Base-by-base conservation (phyloP, 495 filamentous ascomycete species). In the Aspergillus asperescens region DNA sequence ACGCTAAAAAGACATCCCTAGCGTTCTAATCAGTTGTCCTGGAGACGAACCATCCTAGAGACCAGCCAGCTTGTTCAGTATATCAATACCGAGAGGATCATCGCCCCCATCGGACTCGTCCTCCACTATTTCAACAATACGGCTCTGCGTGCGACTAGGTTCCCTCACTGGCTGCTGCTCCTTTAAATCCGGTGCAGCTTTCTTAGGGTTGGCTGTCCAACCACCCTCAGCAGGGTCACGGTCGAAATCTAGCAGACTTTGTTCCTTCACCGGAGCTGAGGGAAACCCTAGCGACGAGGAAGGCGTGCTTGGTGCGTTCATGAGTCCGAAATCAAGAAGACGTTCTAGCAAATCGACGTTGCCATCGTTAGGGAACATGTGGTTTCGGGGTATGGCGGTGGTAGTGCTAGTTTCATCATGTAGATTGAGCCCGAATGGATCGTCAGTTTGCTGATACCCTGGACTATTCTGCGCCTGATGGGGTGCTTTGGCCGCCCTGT, bases 51-150 rank as follows among this genome's bases (percentile, higher is more conserved):
- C 23, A 4, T 22, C 15, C 20, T 37, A 54, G 7, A 47, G 10
- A 23, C 58, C 60, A 13, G 62, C 60, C 13, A 66, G n/a, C 27
- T 56, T 34, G 15, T 54, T 57, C 7, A 66, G 54, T 15, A 40
- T 54, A 22, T 70, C 65, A 16, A 68, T 38, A n/a, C 63, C 62
- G 19, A 48, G 57, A 2, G 63, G 58, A 55, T 71, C 57, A 23
- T 70, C 8, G 43, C 58, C 58, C 8, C 43, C 52, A 29, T 64
- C 57, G 22, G 13, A 34, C 20, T 35, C 28, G 13, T 62, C 50
- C 41, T 74, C 66, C 1, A 67, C 43, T 5, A 71, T 56, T 8
- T 71, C 55, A 27, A 57, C 24, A 19, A 28, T 35, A 7, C 43
- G 38, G 7, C 25, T 37, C 8, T 46, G 38, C 18, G 44, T 15